Evolutionary conservation across 2,329 filamentous ascomycete species (phyloP).

Genomic region (Epichloe gansuensis): DNA sequence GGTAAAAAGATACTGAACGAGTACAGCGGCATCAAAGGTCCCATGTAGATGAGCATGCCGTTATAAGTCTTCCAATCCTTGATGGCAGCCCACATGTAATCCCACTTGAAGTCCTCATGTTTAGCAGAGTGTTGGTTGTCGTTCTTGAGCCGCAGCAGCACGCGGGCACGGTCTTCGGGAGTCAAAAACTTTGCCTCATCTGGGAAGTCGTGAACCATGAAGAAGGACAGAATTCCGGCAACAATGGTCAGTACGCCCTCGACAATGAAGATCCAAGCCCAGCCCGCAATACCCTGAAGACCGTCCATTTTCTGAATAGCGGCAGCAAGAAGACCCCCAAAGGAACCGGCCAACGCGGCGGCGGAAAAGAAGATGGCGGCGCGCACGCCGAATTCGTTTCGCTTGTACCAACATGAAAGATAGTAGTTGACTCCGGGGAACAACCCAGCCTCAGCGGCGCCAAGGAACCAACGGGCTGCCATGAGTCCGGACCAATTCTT

Average conservation of each 20-base stretch:
- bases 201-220: constrained; percentile 74
- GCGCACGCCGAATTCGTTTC: constrained; percentile 67
- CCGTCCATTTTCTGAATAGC: constrained; percentile 60
- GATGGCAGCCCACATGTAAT: constrained; percentile 58
- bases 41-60: constrained; percentile 68
- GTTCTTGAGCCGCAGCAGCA: constrained; percentile 53
- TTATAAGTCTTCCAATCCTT: constrained; percentile 78
- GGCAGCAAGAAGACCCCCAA: constrained; percentile 61
- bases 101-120: constrained; percentile 61
- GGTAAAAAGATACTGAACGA: constrained; percentile 69
- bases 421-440: constrained; percentile 72
- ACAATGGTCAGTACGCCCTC: constrained; percentile 59
- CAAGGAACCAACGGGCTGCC: constrained; percentile 58
- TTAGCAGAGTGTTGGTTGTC: constrained; percentile 66
- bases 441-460: constrained; percentile 60
- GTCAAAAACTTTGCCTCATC: constrained; percentile 62
- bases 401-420: constrained; percentile 72
- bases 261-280: constrained; percentile 56
- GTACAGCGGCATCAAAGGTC: constrained; percentile 58
- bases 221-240: constrained; percentile 56
- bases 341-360: constrained; percentile 65
- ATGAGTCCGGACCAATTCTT: constrained; percentile 51
- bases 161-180: constrained; percentile 54
- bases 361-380: constrained; percentile 76
- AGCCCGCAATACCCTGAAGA: constrained; percentile 41